Percentiles rank a stretch among this genome's conserved stretches.
These are phyloP conservation scores for Chaetomium tenue DNA, from an alignment of 495 filamentous ascomycete species.

Conservation along the genomic window DNA sequence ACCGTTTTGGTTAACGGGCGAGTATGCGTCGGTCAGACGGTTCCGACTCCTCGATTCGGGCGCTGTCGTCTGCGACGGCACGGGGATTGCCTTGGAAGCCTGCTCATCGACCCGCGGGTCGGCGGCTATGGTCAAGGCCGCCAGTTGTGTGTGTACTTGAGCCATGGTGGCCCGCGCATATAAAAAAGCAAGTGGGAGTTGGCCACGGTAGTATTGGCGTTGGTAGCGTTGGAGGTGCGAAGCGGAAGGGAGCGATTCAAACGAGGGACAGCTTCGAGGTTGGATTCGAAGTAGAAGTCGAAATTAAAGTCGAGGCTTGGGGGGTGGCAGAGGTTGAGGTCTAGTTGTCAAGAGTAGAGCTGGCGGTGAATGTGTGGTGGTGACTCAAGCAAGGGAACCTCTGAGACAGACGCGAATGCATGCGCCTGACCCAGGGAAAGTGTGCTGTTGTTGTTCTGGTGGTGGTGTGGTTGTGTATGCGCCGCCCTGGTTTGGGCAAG, in stretches of 20 bases:
- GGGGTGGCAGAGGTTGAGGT: not conserved
- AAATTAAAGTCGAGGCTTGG: not conserved
- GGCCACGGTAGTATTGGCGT: not conserved
- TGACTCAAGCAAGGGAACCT: not conserved
- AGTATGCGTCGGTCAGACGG: conserved; percentile 35
- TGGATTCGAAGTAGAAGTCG: not conserved
- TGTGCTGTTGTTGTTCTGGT: not conserved
- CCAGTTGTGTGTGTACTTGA: conserved; percentile 32
- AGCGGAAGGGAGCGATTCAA: conserved; percentile 19
- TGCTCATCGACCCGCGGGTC: conserved; percentile 24
- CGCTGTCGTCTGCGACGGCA: conserved; percentile 24
- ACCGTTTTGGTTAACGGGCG: conserved; percentile 88
- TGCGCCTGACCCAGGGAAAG: conserved; percentile 8
- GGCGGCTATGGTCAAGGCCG: conserved; percentile 24
- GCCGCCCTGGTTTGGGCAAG: not conserved
- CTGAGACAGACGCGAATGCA: not conserved
- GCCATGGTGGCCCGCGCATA: conserved; percentile 29
- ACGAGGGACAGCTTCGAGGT: conserved; percentile 31
- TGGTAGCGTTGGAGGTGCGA: conserved; percentile 1
- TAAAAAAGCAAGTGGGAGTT: conserved; percentile 15
- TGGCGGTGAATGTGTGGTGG: not conserved
- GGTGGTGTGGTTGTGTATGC: not conserved
- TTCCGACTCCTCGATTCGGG: conserved; percentile 23
- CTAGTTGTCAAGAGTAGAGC: not conserved
- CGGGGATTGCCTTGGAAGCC: conserved; percentile 27